Percentiles rank a stretch among this genome's conserved stretches.
phyloP scores from a whole-genome alignment of 108 stramenopile species.

The Cyclostephanos tholiformis region DNA sequence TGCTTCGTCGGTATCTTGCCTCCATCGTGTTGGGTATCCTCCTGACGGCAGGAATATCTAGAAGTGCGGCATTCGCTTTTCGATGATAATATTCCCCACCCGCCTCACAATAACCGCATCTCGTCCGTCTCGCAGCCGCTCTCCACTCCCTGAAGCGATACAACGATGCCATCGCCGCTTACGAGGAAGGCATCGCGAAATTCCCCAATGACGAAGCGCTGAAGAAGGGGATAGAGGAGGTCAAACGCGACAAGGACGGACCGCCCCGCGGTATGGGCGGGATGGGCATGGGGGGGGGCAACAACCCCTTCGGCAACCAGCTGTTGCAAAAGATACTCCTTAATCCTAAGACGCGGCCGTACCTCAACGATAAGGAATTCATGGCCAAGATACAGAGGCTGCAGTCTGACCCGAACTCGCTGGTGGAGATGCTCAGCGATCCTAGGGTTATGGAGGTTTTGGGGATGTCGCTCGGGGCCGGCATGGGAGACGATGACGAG shows the following conservation, averaged over 20 bases:
- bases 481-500: slow-evolving; percentile 52
- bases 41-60: background rate
- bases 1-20: background rate
- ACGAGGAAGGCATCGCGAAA: slow-evolving; percentile 89
- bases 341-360: slow-evolving; percentile 89
- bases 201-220: slow-evolving; percentile 91
- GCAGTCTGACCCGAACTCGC: slow-evolving; percentile 87
- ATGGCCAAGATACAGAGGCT: slow-evolving; percentile 90
- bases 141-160: slow-evolving; percentile 93
- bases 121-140: slow-evolving; percentile 56
- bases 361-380: slow-evolving; percentile 91
- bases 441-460: slow-evolving; percentile 91
- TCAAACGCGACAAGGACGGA: slow-evolving; percentile 84
- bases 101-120: background rate
- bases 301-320: slow-evolving; percentile 83
- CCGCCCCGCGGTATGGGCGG: slow-evolving; percentile 34
- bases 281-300: slow-evolving; percentile 46
- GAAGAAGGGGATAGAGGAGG: slow-evolving; percentile 86
- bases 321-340: slow-evolving; percentile 88
- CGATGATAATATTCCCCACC: background rate
- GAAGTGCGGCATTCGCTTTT: no score
- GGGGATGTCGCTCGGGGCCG: slow-evolving; percentile 78
- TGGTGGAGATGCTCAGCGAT: slow-evolving; percentile 86
- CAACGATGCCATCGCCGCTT: slow-evolving; percentile 95
- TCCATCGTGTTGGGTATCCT: background rate